Base-by-base conservation (phyloP, 2,329 filamentous ascomycete genomes). In the Pleoardoris graminearum region DNA sequence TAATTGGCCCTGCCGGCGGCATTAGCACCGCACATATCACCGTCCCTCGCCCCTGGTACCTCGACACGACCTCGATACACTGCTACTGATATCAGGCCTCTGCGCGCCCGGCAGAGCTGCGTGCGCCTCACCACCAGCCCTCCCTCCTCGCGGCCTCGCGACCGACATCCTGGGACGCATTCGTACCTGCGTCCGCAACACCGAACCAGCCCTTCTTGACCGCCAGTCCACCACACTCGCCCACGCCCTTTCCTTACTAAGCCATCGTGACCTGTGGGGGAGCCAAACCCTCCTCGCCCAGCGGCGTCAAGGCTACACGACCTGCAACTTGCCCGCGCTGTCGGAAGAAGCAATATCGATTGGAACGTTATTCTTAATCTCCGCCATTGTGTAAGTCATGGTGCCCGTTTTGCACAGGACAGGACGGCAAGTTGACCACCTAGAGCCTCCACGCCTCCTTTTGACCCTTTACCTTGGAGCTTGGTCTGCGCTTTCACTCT, bases 1-100 rank as follows among this genome's bases (percentile, higher is more conserved):
- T 60, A 66, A 62, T 64, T 57, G 61, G 60, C 61, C 62, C 57
- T 59, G 55, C 52, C 59, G 50, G 45, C 56, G 52, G 45, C 56
- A 52, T 60, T 64, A 62, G 54, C 59, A 60, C 55, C 54, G 48
- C 48, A 51, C 38, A 48, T 48, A 55, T 51, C 60, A 57, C 54
- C 46, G 55, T 60, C 54, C 57, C 55, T 53, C 51, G 42, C 53
- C 55, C 50, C 56, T 54, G 27, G 46, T 47, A 47, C 54, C 32
- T 51, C 46, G n/a, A 25, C n/a, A 43, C 22, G 37, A 38, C 36
- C 36, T 22, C 29, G 48, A 42, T 49, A 27, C 36, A 38, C 23
- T 54, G 46, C 50, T 50, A 38, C 23, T 54, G 46, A 54, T 50
- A 54, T 50, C 37, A 21, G 22, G 27, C 36, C 38, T 52, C 32